These are phyloP conservation scores for Perkinsus olseni DNA, from an alignment of 169 alveolate species.

Conservation along the genomic window DNA sequence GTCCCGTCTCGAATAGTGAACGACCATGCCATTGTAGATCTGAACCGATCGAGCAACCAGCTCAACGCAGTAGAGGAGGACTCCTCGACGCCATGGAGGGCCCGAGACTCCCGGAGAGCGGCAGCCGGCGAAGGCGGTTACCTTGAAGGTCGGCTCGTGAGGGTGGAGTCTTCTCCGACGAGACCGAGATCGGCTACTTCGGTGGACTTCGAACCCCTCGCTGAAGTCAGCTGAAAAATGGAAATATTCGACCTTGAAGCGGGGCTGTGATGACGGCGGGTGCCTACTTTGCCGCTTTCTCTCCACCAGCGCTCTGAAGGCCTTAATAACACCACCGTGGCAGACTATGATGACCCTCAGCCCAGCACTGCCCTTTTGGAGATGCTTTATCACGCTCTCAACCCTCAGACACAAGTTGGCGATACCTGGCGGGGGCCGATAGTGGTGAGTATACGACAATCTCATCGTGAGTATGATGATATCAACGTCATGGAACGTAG, in stretches of 20 bases:
- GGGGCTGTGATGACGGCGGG: too few relatives aligned
- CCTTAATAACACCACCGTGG: slow-evolving; percentile 50
- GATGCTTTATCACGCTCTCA: slow-evolving; percentile 17
- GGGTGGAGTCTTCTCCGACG: background rate
- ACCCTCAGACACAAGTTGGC: slow-evolving; percentile 45
- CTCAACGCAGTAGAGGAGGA: too few relatives aligned
- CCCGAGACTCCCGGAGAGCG: too few relatives aligned
- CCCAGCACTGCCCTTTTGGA: slow-evolving; percentile 30
- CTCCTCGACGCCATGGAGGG: too few relatives aligned
- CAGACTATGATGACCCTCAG: slow-evolving; percentile 46
- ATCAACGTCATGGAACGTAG: too few relatives aligned
- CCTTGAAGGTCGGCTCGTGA: background rate
- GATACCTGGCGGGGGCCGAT: slow-evolving; percentile 8
- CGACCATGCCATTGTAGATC: background rate
- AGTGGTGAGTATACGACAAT: background rate
- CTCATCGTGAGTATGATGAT: background rate
- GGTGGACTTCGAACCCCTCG: background rate
- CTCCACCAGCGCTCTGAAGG: slow-evolving; percentile 45
- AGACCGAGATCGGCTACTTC: background rate
- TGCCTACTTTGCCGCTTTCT: slow-evolving; percentile 5
- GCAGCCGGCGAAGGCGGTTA: too few relatives aligned
- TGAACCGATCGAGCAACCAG: background rate
- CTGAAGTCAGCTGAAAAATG: background rate
- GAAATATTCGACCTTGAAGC: too few relatives aligned
- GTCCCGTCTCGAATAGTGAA: background rate